Conservation (phyloP, 2,329 filamentous ascomycete species). For the Aspergillus luchuensis region DNA sequence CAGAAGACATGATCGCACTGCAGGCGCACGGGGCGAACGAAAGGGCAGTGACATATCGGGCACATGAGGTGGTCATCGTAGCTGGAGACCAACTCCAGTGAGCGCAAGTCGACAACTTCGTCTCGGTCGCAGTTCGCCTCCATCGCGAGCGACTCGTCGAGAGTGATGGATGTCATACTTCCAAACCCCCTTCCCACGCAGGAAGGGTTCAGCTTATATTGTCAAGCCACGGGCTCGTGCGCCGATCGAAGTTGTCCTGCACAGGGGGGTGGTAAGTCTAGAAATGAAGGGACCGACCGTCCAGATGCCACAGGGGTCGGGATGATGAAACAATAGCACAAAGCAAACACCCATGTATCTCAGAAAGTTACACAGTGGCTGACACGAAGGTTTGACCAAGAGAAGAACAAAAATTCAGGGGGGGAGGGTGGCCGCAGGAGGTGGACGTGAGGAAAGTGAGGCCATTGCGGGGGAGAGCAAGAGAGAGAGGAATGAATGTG, state of each 20-base stretch:
- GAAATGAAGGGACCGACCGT: constrained; percentile 19
- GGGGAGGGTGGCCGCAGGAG: constrained; percentile 11
- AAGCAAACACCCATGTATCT: constrained; percentile 22
- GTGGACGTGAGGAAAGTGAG: constrained; percentile 18
- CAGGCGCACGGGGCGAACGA: constrained; percentile 60
- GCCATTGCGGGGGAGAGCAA: constrained; percentile 14
- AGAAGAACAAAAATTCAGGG: background rate
- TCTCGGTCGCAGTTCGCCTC: constrained; percentile 31
- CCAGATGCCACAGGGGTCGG: constrained; percentile 19
- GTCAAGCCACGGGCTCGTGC: background rate
- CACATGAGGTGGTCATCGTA: constrained; percentile 65
- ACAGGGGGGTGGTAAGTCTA: background rate
- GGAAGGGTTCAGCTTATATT: constrained; percentile 6
- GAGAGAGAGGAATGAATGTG: constrained; percentile 3
- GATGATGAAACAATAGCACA: constrained; percentile 26
- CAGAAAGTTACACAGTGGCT: constrained; percentile 22
- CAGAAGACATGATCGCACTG: constrained; percentile 68
- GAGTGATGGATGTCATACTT: constrained; percentile 30
- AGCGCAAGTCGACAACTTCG: constrained; percentile 54
- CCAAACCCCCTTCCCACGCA: background rate
- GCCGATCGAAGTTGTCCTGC: background rate
- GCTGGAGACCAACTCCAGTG: constrained; percentile 58
- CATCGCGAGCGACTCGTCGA: constrained; percentile 36
- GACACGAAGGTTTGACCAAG: constrained; percentile 9
- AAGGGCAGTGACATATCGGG: constrained; percentile 65